A percentile compares a stretch with the other conserved stretches of the same genome.
These are phyloP conservation scores for Ananas comosus DNA, from an alignment of 176 grass and related monocot species.

Conservation along the genomic window DNA sequence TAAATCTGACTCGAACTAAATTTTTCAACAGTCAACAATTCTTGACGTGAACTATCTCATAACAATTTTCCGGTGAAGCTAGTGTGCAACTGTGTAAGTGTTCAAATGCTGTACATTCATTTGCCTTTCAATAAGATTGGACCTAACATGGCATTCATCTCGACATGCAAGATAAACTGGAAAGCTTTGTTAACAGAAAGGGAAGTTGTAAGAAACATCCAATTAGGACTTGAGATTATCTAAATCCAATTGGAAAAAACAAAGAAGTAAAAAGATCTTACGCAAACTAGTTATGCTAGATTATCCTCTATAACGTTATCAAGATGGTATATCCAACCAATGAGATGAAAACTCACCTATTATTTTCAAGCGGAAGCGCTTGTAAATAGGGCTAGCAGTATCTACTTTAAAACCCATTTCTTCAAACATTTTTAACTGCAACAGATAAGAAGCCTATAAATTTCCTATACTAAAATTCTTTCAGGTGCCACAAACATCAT, in stretches of 20 bases:
- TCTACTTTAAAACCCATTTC: constrained; percentile 92
- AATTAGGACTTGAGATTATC: not conserved
- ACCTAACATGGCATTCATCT: not conserved
- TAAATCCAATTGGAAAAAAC: not conserved
- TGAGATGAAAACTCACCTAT: constrained; percentile 42
- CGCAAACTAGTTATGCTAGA: not conserved
- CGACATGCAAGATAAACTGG: not conserved
- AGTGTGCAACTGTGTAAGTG: too few species aligned
- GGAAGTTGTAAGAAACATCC: not conserved
- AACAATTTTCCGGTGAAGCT: too few species aligned
- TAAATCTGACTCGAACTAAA: too few species aligned
- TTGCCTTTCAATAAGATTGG: too few species aligned
- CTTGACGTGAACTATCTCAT: too few species aligned
- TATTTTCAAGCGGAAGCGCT: constrained; percentile 78
- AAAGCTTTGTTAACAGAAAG: not conserved
- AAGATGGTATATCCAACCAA: not conserved
- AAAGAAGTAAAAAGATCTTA: not conserved
- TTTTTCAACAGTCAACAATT: too few species aligned
- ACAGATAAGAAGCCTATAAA: not conserved
- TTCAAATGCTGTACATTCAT: too few species aligned
- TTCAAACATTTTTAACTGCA: constrained; percentile 87
- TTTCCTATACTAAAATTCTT: not conserved
- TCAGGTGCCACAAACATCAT: not conserved
- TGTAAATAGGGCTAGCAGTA: constrained; percentile 67
- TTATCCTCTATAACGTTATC: not conserved